Percentiles rank a stretch among this genome's conserved stretches.
phyloP scores from a whole-genome alignment of 441 rosid species.

The Populus trichocarpa region DNA sequence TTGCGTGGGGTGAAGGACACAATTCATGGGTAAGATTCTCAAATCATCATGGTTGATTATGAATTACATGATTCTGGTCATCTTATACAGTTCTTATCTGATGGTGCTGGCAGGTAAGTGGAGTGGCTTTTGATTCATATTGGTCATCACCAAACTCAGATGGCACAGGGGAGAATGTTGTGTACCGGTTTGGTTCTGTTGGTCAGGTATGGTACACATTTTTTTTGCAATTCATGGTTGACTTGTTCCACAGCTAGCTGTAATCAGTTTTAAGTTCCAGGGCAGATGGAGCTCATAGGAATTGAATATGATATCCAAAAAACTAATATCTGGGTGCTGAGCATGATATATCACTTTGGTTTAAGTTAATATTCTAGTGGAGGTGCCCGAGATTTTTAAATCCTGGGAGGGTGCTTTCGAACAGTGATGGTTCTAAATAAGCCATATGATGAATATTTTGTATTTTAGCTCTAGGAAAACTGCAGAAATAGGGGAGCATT shows the following conservation, averaged over 20 bases:
- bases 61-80: slow-evolving; percentile 9
- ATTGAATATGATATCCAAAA: not conserved
- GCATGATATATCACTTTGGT: not conserved
- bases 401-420: not conserved
- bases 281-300: not conserved
- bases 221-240: not conserved
- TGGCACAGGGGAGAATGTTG: slow-evolving; percentile 69
- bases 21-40: slow-evolving; percentile 85
- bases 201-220: slow-evolving; percentile 63
- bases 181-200: slow-evolving; percentile 97
- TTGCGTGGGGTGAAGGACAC: slow-evolving; percentile 99
- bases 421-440: not conserved
- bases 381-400: not conserved
- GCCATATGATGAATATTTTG: not conserved
- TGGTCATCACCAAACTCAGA: slow-evolving; percentile 89
- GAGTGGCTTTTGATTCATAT: slow-evolving; percentile 96
- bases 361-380: not conserved
- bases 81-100: slow-evolving; percentile 23
- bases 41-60: not conserved
- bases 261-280: not conserved
- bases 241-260: not conserved
- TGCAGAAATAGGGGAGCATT: not conserved
- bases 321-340: not conserved
- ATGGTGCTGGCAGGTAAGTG: slow-evolving; percentile 78
- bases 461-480: not conserved